Evolutionary conservation across 2,329 filamentous ascomycete species (phyloP), one percentile per base, ranked within the genome.

Genomic region (Ophiostoma sp.): DNA sequence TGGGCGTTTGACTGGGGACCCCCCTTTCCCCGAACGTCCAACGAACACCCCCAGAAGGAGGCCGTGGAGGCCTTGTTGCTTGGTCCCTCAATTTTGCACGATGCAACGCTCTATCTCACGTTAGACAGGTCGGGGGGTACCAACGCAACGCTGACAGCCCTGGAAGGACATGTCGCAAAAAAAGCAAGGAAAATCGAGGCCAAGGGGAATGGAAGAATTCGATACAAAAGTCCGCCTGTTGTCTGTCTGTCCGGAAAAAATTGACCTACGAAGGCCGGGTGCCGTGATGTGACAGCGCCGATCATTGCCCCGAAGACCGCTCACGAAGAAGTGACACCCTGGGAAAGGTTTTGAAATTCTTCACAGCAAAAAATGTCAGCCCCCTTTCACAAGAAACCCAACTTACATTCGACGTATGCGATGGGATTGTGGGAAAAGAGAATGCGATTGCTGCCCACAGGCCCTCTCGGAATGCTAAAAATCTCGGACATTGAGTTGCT

Each of bases 131-230:
- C 22, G 36, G 39, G 39, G 39, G 39, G 7, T 15, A 42, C 39
- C 39, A 66, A 39, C 63, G 63, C 63, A 66, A 66, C 63, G 39
- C 63, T 66, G 63, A 66, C 39, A 66, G 63, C 63, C 33, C 59
- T n/a, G 8, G 57, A 17, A 22, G 50, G 7, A 22, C 33, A 11
- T 9, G 33, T 39, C 33, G 33, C 59, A 36, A 63, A 39, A 36
- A 33, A n/a, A n/a, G 15, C n/a, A 63, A 31, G 2, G 19, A 63
- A 22, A 52, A 42, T 42, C 5, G 6, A 42, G 39, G 33, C 33
- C 48, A 31, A 55, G 25, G 25, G 55, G 25, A 57, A 31, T 31
- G 15, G 11, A 31, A 31, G 55, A 31, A 57, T 57, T 57, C 25
- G 25, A 57, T 31, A 7, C 55, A 57, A 31, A 57, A 17, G 25